Evolutionary conservation across 306 rosid genomes (phyloP), one percentile per base, ranked within the genome.

Genomic region (Sicyos edulis): DNA sequence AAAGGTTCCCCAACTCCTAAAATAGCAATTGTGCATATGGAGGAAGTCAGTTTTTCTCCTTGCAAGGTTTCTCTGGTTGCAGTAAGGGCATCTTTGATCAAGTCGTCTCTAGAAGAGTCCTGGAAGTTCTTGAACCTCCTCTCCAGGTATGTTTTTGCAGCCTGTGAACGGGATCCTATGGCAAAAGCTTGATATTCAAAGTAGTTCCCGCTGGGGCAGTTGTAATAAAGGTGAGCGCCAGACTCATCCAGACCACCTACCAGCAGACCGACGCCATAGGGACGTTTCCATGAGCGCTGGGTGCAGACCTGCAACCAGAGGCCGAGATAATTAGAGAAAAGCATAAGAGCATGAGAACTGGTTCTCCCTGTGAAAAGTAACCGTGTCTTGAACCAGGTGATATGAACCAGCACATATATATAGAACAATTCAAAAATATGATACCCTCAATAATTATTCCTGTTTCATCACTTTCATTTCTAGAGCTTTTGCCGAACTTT

Each of bases 191-290:
- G 97, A 78, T 95, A 95, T 73, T 95, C 99, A 47, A 95, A 95
- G 83, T 95, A 95, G 88, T 87, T 95, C 45, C 99, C 99, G n/a
- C 99, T 95, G 1, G 99, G 99, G 78, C 99, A 95, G 87, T 95
- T 95, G 83, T 91, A 95, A 37, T 95, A 95, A 15, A 95, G 97
- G 74, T 95, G 99, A 26, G 99, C 99, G 50, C 99, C 99, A 51
- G 92, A 86, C 81, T 95, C 99, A 73, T 95, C 99, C 80, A 95
- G 77, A 61, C 99, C 97, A 71, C 84, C 96, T 14, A 95, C 97
- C 64, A 95, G 84, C 70, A 95, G 93, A 76, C 99, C 99, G 76
- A 95, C 99, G 26, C 99, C 99, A 72, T 83, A 95, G 47, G 99
- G 99, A 26, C 99, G 95, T 81, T 95, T 95, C 99, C 99, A 95